Conservation (phyloP, 768 basidiomycete species). For the Lactifluus hygrophoroides region DNA sequence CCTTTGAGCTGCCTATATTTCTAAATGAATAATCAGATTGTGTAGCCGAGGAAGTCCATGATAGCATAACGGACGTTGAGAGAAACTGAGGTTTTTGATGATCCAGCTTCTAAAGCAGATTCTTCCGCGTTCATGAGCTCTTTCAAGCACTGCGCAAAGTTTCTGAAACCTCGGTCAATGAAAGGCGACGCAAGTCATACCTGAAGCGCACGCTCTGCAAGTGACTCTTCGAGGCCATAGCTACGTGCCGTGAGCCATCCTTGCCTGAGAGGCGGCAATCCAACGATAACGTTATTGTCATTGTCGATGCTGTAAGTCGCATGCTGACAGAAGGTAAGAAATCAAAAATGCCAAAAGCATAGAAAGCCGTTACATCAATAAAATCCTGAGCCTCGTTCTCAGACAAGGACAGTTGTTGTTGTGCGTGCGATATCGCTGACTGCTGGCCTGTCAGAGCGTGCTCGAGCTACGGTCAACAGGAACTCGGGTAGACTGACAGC, state of each 20-base stretch:
- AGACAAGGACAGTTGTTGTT: slow-evolving; percentile 13
- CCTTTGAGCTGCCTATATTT: slow-evolving; percentile 15
- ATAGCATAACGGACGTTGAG: not conserved
- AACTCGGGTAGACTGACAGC: slow-evolving; percentile 5
- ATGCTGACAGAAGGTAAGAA: not conserved
- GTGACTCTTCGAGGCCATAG: slow-evolving; percentile 16
- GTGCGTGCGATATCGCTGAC: slow-evolving; percentile 18
- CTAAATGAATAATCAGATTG: not conserved
- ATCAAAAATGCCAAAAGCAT: not conserved
- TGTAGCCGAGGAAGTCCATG: not conserved
- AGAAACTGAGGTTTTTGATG: not conserved
- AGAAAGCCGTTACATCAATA: slow-evolving; percentile 8
- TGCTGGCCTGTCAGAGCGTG: not conserved
- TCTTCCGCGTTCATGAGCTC: slow-evolving; percentile 17
- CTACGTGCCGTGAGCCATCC: slow-evolving; percentile 17
- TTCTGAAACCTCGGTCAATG: not conserved
- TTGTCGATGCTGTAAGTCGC: slow-evolving; percentile 18
- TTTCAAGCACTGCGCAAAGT: slow-evolving; percentile 1
- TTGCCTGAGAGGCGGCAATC: slow-evolving; percentile 12
- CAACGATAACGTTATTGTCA: slow-evolving; percentile 17
- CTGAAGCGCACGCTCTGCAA: slow-evolving; percentile 13
- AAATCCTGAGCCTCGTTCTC: slow-evolving; percentile 20
- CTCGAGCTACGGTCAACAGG: not conserved
- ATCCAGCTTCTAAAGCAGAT: not conserved
- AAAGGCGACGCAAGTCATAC: not conserved